These are phyloP conservation scores for Geranomyces michiganensis DNA, from an alignment of 192 early-diverging fungal species.

Conservation along the genomic window DNA sequence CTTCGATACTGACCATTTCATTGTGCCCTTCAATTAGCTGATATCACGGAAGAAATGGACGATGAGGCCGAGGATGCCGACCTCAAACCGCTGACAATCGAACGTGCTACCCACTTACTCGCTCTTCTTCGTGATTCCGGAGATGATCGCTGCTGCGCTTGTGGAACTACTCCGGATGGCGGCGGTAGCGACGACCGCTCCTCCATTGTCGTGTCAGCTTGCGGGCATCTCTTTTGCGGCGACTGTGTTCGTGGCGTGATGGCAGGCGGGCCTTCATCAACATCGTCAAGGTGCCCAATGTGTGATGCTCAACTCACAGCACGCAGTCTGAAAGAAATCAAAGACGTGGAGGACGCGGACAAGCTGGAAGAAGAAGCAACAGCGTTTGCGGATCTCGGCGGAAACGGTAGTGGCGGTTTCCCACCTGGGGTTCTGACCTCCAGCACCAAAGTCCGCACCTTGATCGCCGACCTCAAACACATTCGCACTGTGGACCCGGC, in stretches of 20 bases:
- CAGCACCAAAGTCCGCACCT: slow-evolving; percentile 49
- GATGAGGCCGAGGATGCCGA: background rate
- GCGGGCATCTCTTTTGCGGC: slow-evolving; percentile 39
- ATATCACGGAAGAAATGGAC: background rate
- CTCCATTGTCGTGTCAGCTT: slow-evolving; percentile 30
- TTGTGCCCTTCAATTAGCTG: background rate
- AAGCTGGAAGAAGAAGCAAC: slow-evolving; percentile 15
- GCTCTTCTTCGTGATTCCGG: slow-evolving; percentile 46
- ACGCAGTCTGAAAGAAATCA: slow-evolving; percentile 52
- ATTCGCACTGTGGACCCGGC: slow-evolving; percentile 10
- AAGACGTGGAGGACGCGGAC: slow-evolving; percentile 40
- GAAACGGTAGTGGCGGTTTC: background rate
- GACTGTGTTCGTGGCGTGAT: background rate
- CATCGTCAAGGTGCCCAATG: slow-evolving; percentile 41
- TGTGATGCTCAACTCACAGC: slow-evolving; percentile 37
- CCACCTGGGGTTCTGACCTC: background rate
- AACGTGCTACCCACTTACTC: slow-evolving; percentile 41
- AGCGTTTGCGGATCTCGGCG: background rate
- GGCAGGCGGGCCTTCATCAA: too few relatives aligned
- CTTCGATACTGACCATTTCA: background rate
- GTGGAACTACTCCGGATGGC: slow-evolving; percentile 1
- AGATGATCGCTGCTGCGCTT: slow-evolving; percentile 43
- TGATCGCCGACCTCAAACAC: slow-evolving; percentile 37
- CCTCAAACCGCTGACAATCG: slow-evolving; percentile 27
- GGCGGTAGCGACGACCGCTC: slow-evolving; percentile 9